Percentiles rank a stretch among this genome's conserved stretches.
phyloP scores from a whole-genome alignment of 768 basidiomycete species.

The Auricularia heimuer region DNA sequence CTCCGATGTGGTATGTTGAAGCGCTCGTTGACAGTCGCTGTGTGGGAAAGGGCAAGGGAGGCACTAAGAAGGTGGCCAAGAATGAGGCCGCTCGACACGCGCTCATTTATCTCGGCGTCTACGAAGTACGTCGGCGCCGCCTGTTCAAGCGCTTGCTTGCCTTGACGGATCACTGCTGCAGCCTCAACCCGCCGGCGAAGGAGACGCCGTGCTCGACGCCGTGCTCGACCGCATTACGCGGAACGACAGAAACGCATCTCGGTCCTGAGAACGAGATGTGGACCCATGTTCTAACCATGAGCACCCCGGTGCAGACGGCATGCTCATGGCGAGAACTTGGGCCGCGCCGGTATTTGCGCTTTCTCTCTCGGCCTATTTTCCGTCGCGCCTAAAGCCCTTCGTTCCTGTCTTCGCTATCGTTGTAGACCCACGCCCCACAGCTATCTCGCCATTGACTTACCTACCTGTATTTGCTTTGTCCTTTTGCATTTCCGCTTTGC shows the following conservation, averaged over 20 bases:
- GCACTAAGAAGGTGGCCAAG: slow-evolving; percentile 69
- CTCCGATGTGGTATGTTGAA: slow-evolving; percentile 65
- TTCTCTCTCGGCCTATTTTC: neutral
- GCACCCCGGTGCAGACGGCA: neutral
- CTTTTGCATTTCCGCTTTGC: neutral
- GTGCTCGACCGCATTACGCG: neutral
- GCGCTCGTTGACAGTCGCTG: slow-evolving; percentile 52
- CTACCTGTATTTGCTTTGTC: neutral
- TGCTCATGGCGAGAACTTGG: neutral
- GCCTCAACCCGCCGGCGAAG: neutral
- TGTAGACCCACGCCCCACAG: neutral
- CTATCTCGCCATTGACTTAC: neutral
- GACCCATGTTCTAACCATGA: neutral
- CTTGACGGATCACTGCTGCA: neutral
- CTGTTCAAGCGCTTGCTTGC: neutral
- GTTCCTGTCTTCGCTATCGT: neutral
- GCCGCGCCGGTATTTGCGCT: neutral
- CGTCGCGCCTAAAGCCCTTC: neutral
- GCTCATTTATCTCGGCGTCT: slow-evolving; percentile 46
- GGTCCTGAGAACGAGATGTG: neutral
- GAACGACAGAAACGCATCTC: neutral
- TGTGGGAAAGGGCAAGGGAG: slow-evolving; percentile 54
- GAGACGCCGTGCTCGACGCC: neutral
- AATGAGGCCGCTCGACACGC: slow-evolving; percentile 78
- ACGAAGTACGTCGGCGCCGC: slow-evolving; percentile 31